Conservation (phyloP, 2,329 filamentous ascomycete genomes). For the Alternaria metachromatica region DNA sequence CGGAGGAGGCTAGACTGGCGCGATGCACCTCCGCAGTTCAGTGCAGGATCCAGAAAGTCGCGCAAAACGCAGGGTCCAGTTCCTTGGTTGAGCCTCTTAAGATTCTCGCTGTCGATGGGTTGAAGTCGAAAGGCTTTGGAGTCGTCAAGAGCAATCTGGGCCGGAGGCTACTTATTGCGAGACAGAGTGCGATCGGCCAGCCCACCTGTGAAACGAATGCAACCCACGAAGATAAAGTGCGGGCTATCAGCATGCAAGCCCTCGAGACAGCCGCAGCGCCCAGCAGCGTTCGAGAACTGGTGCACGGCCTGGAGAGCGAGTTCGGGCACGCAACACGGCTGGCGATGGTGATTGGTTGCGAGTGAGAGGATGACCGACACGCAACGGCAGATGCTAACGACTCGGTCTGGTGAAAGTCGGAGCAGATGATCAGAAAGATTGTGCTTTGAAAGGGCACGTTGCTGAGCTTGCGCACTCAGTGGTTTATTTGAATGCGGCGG, state of each 20-base stretch:
- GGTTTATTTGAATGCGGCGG: neutral
- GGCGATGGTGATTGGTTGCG: slow-evolving; percentile 10
- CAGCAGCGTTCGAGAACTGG: neutral
- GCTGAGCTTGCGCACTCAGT: slow-evolving; percentile 4
- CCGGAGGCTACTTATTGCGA: slow-evolving; percentile 7
- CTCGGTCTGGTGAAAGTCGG: neutral
- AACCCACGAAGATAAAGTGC: neutral
- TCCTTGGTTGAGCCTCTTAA: neutral
- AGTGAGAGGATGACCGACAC: neutral
- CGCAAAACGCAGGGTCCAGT: slow-evolving; percentile 1
- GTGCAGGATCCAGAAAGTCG: slow-evolving; percentile 5
- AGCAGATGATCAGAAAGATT: slow-evolving; percentile 3
- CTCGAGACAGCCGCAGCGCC: neutral
- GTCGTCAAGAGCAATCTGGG: neutral
- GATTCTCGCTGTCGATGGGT: neutral
- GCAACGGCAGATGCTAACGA: neutral
- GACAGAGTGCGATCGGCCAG: neutral
- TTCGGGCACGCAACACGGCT: slow-evolving; percentile 11
- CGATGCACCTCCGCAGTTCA: slow-evolving; percentile 7
- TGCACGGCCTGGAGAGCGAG: slow-evolving; percentile 7
- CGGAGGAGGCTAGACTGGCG: slow-evolving; percentile 5
- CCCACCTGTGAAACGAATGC: neutral
- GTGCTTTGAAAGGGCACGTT: slow-evolving; percentile 5
- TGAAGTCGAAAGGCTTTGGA: neutral
- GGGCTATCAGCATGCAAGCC: neutral